Percentiles rank a stretch among this genome's conserved stretches.
Conservation (phyloP, 164 flowering plant genomes). For the Stephania japonica region DNA sequence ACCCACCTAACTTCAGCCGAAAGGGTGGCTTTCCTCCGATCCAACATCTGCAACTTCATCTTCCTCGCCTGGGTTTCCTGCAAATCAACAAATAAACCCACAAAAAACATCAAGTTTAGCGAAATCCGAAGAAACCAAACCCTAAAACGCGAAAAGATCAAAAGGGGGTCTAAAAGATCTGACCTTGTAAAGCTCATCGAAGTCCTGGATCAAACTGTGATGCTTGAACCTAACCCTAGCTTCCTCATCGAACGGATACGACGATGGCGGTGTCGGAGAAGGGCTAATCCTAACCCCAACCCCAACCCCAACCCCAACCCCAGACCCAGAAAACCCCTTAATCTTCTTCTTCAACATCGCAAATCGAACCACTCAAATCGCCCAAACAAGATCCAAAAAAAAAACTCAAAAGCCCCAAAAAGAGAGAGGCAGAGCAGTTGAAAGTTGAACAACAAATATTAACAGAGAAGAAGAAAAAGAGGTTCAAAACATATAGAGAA, state of each 20-base stretch:
- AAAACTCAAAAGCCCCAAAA: background rate
- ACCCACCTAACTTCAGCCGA: constrained; percentile 71
- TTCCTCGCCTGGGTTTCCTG: constrained; percentile 57
- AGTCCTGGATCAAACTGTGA: constrained; percentile 70
- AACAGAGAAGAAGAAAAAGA: background rate
- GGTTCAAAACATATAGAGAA: background rate
- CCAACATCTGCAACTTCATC: constrained; percentile 36
- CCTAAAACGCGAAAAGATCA: background rate
- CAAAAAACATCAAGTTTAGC: background rate
- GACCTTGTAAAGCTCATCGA: constrained; percentile 58
- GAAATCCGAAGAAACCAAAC: constrained; percentile 7
- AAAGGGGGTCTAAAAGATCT: constrained; percentile 4
- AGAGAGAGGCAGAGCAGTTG: constrained; percentile 15
- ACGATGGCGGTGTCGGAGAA: constrained; percentile 20
- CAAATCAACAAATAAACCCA: constrained; percentile 5
- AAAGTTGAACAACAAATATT: background rate
- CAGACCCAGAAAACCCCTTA: constrained; percentile 33
- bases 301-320: constrained; percentile 12
- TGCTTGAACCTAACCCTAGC: constrained; percentile 45
- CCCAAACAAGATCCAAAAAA: background rate
- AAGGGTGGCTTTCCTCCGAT: constrained; percentile 41
- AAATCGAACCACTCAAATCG: constrained; percentile 1
- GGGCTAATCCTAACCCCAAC: background rate
- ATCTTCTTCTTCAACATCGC: constrained; percentile 55
- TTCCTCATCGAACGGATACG: constrained; percentile 32